Percentiles rank a stretch among this genome's conserved stretches.
Evolutionary conservation across 495 filamentous ascomycete species (phyloP).

Genomic region (Staphylotrichum tortipilum): DNA sequence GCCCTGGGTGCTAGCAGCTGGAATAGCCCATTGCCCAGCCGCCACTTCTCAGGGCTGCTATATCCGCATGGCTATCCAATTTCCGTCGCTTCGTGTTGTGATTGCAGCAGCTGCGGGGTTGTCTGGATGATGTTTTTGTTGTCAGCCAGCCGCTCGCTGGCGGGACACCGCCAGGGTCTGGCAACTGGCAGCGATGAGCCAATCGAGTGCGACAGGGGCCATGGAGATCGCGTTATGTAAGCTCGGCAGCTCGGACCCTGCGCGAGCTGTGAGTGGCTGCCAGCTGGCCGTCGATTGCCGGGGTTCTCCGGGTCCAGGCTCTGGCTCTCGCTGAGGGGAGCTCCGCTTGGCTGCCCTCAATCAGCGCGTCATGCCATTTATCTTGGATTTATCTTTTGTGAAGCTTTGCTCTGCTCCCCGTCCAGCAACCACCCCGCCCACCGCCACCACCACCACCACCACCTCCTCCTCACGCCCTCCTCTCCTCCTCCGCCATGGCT

Average conservation of each 20-base stretch:
- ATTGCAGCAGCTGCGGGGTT: constrained; percentile 2
- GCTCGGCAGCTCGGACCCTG: constrained; percentile 13
- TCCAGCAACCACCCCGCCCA: background rate
- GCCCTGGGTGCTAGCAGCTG: background rate
- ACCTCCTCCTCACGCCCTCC: too few relatives aligned
- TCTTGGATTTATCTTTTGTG: too few relatives aligned
- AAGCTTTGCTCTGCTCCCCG: too few relatives aligned
- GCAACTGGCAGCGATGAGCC: too few relatives aligned
- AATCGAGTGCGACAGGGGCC: too few relatives aligned
- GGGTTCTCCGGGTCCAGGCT: too few relatives aligned
- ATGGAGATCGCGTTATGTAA: constrained; percentile 6
- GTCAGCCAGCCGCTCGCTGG: too few relatives aligned
- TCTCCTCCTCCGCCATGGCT: constrained; percentile 30
- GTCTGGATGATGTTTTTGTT: background rate
- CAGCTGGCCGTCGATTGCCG: constrained; percentile 12
- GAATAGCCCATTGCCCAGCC: constrained; percentile 1
- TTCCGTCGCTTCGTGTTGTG: background rate
- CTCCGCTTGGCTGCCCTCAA: too few relatives aligned
- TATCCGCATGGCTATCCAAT: background rate
- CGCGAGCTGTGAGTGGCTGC: background rate
- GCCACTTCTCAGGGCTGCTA: background rate
- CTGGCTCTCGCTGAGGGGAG: too few relatives aligned
- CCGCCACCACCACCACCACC: too few relatives aligned
- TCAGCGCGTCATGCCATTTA: constrained; percentile 16
- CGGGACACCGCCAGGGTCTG: too few relatives aligned